These are phyloP conservation scores for Carex pumila DNA, from an alignment of 176 grass and related monocot species.

Conservation along the genomic window DNA sequence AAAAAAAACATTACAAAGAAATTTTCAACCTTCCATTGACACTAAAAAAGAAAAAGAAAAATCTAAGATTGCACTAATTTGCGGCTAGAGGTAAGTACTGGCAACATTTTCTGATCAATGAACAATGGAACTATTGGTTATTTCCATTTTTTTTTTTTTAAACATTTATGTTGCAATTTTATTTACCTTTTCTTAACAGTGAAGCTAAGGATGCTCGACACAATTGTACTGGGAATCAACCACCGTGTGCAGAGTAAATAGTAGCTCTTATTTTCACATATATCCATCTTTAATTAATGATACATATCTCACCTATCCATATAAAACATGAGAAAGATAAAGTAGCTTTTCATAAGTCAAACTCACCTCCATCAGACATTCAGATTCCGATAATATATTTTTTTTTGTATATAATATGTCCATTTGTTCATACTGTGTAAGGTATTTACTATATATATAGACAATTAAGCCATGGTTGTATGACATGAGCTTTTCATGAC, in stretches of 20 bases:
- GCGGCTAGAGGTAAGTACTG: background rate
- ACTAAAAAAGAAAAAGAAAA: background rate
- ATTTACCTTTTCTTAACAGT: background rate
- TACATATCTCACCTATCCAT: background rate
- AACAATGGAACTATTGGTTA: background rate
- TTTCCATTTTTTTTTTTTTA: background rate
- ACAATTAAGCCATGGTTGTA: background rate
- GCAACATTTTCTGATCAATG: background rate
- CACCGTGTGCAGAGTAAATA: conserved; percentile 30
- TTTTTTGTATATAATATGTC: background rate
- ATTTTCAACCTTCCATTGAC: background rate
- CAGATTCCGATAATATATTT: too few relatives aligned
- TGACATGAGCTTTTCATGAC: background rate
- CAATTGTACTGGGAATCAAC: conserved; percentile 15
- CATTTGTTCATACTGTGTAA: background rate
- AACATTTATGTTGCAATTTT: background rate
- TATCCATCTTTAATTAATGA: background rate
- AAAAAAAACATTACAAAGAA: too few relatives aligned
- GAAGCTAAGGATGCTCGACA: background rate
- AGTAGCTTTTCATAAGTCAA: background rate
- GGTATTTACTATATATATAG: background rate
- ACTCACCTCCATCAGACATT: background rate
- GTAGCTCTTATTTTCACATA: background rate
- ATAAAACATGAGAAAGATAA: background rate
- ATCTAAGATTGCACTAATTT: background rate